Evolutionary conservation across 805 yeast species (phyloP).

Genomic region (Ogataea nitratoaversa): DNA sequence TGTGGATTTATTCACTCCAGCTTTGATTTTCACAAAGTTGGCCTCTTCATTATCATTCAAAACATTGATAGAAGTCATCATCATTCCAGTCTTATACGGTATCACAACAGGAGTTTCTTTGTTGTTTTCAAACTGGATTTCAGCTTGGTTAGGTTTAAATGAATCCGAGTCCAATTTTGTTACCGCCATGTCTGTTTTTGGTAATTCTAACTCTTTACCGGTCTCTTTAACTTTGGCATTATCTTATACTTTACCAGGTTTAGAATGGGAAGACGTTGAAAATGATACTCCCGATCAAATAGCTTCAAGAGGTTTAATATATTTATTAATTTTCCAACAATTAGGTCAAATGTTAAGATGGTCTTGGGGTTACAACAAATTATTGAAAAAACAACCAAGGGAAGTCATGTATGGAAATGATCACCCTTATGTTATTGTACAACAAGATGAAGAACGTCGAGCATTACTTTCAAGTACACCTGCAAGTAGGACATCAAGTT

Average conservation of each 20-base stretch:
- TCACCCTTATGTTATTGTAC: constrained; percentile 11
- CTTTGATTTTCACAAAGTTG: constrained; percentile 82
- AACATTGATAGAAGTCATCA: constrained; percentile 72
- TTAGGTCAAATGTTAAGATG: constrained; percentile 79
- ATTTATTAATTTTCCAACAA: constrained; percentile 73
- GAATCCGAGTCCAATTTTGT: constrained; percentile 83
- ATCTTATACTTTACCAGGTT: constrained; percentile 69
- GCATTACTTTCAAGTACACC: not conserved
- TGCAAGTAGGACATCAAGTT: constrained; percentile 13
- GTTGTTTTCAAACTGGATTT: constrained; percentile 52
- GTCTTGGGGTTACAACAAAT: constrained; percentile 82
- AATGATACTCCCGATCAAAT: constrained; percentile 65
- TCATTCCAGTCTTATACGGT: constrained; percentile 83
- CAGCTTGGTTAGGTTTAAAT: constrained; percentile 54
- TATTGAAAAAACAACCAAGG: constrained; percentile 49
- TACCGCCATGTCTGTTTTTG: constrained; percentile 95
- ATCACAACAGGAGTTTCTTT: constrained; percentile 76
- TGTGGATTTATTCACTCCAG: constrained; percentile 92
- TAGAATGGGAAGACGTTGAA: constrained; percentile 69
- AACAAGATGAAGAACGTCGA: constrained; percentile 20
- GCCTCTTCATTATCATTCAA: constrained; percentile 64
- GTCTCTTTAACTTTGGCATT: constrained; percentile 83
- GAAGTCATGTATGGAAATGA: constrained; percentile 27
- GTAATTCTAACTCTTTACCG: constrained; percentile 91
- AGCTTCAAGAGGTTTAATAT: constrained; percentile 74